These are phyloP conservation scores for Parathielavia appendiculata DNA, from an alignment of 495 filamentous ascomycete species.

Conservation along the genomic window DNA sequence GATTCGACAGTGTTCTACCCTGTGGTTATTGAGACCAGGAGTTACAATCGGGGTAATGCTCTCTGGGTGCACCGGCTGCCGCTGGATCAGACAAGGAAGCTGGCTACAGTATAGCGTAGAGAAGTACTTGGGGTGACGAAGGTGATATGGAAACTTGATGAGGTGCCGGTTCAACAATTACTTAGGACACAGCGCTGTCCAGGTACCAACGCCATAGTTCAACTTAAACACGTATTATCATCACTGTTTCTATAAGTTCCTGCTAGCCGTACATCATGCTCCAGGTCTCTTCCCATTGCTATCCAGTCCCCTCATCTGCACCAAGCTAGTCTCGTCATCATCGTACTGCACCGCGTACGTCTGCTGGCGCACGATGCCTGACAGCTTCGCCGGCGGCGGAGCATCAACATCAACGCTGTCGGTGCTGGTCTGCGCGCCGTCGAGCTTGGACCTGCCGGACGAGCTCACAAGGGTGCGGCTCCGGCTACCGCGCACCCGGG, in stretches of 20 bases:
- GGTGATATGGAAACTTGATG: too few relatives aligned
- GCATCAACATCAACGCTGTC: background rate
- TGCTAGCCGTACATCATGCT: too few relatives aligned
- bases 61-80: background rate
- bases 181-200: too few relatives aligned
- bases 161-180: too few relatives aligned
- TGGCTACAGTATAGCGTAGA: too few relatives aligned
- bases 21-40: background rate
- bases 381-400: background rate
- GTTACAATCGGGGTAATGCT: background rate
- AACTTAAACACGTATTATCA: too few relatives aligned
- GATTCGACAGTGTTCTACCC: background rate
- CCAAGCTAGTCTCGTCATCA: conserved; percentile 12
- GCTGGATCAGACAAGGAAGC: too few relatives aligned
- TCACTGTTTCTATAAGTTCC: too few relatives aligned
- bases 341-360: conserved; percentile 12
- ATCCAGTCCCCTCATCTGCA: conserved; percentile 3
- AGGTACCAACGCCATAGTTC: too few relatives aligned
- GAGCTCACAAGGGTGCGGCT: background rate
- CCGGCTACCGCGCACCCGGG: background rate
- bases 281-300: background rate
- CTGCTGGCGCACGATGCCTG: conserved; percentile 8
- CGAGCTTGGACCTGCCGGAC: background rate
- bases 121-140: too few relatives aligned
- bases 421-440: background rate